Percentiles rank a stretch among this genome's conserved stretches.
These are phyloP conservation scores for Sistotremastrum suecicum DNA, from an alignment of 768 basidiomycete species.

Conservation along the genomic window DNA sequence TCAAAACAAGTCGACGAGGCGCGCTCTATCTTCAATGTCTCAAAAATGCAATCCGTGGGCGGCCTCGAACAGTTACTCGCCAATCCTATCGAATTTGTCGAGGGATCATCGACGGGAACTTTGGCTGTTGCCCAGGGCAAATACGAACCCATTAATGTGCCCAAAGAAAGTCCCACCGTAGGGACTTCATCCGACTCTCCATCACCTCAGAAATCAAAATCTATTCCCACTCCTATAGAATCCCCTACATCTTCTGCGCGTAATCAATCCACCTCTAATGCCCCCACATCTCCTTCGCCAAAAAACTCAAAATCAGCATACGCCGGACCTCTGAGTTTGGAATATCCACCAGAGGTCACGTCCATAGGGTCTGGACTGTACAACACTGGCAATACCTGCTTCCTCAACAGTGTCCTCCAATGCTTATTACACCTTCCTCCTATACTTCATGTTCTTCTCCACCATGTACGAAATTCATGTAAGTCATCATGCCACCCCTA, in stretches of 20 bases:
- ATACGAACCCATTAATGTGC: conserved; percentile 69
- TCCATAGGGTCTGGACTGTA: conserved; percentile 47
- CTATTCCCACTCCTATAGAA: no score
- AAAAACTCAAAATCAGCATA: conserved; percentile 32
- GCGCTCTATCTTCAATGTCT: background rate
- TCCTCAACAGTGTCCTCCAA: conserved; percentile 89
- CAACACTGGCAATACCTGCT: conserved; percentile 92
- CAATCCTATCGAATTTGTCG: conserved; percentile 71
- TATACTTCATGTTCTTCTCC: conserved; percentile 45
- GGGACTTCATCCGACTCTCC: no score
- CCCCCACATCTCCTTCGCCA: conserved; percentile 14
- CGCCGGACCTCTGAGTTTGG: conserved; percentile 38
- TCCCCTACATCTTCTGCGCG: no score
- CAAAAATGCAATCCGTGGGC: conserved; percentile 20
- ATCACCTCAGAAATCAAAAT: no score
- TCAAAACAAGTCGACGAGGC: background rate
- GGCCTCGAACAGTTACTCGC: conserved; percentile 65
- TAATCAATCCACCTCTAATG: conserved; percentile 12
- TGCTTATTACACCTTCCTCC: conserved; percentile 89
- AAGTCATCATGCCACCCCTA: conserved; percentile 18
- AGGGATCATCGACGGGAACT: conserved; percentile 69
- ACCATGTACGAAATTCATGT: conserved; percentile 45
- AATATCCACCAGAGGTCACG: conserved; percentile 40
- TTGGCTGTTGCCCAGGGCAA: conserved; percentile 59
- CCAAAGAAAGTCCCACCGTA: conserved; percentile 16